Evolutionary conservation across 345 rosid genomes (phyloP).

Genomic region (Bruguiera sexangula): DNA sequence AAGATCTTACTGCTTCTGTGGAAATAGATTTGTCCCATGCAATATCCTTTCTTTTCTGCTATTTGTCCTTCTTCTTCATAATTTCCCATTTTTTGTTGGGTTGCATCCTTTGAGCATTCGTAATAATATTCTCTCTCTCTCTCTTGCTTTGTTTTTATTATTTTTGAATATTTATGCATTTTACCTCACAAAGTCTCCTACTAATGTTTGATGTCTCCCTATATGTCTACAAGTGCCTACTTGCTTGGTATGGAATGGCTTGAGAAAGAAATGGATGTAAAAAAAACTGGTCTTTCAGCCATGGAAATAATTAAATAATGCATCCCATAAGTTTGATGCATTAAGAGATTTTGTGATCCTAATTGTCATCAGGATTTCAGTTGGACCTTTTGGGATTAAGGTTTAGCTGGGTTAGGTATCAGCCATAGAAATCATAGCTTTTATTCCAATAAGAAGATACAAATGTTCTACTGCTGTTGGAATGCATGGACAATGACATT

Average conservation of each 20-base stretch:
- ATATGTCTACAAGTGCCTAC: not conserved
- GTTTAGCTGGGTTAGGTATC: too few species aligned
- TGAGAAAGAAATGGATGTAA: not conserved
- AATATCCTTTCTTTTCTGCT: constrained; percentile 61
- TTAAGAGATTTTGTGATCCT: constrained; percentile 1
- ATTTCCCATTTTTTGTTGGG: not conserved
- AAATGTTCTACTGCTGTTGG: not conserved
- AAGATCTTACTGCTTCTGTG: constrained; percentile 89
- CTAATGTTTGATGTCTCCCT: not conserved
- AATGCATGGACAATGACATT: not conserved
- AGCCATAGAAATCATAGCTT: too few species aligned
- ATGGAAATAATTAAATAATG: too few species aligned
- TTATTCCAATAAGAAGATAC: too few species aligned
- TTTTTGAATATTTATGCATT: too few species aligned
- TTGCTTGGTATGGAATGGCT: constrained; percentile 2
- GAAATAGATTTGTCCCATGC: constrained; percentile 84
- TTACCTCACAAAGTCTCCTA: too few species aligned
- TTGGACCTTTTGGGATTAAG: too few species aligned
- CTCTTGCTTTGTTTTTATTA: too few species aligned
- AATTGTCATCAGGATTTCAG: too few species aligned
- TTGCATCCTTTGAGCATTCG: too few species aligned
- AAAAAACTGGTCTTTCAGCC: too few species aligned
- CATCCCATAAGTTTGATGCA: not conserved
- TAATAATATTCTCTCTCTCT: too few species aligned
- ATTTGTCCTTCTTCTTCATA: not conserved